Evolutionary conservation across 116 monocot genomes (phyloP).

Genomic region (Dioscorea cayenensis): DNA sequence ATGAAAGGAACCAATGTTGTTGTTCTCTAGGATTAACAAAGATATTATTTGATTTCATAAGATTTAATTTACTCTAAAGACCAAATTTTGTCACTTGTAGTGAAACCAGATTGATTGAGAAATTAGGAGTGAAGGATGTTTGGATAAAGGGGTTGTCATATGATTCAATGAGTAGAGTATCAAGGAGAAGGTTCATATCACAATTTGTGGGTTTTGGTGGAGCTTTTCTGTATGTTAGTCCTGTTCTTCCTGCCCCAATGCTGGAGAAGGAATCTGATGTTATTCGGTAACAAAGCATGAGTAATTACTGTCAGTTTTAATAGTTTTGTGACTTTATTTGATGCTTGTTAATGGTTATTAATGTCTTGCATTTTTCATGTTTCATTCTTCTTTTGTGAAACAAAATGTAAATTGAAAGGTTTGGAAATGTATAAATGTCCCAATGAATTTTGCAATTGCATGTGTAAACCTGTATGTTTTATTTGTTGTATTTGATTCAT

Average conservation of each 20-base stretch:
- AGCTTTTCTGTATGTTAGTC: slow-evolving; percentile 17
- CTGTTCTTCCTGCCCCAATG: slow-evolving; percentile 30
- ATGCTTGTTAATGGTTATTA: not conserved
- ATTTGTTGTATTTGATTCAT: too few species aligned
- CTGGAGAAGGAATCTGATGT: slow-evolving; percentile 37
- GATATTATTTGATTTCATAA: too few species aligned
- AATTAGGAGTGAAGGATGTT: not conserved
- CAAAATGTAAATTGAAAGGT: not conserved
- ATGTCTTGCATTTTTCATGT: not conserved
- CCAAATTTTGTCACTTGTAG: too few species aligned
- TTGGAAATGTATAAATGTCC: not conserved
- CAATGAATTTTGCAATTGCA: not conserved
- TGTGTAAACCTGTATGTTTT: too few species aligned
- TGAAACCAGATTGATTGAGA: not conserved
- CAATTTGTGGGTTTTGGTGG: slow-evolving; percentile 31
- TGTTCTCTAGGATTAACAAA: too few species aligned
- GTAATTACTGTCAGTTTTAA: too few species aligned
- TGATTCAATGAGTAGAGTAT: slow-evolving; percentile 7
- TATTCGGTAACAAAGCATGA: slow-evolving; percentile 34
- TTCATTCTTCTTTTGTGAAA: too few species aligned
- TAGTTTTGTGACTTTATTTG: not conserved
- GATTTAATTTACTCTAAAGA: too few species aligned
- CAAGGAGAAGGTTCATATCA: slow-evolving; percentile 49
- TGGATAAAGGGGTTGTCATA: not conserved
- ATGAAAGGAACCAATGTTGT: too few species aligned